A percentile compares a stretch with the other conserved stretches of the same genome.
Evolutionary conservation across 768 basidiomycete genomes (phyloP).

Genomic region (Tricholoma sp.): DNA sequence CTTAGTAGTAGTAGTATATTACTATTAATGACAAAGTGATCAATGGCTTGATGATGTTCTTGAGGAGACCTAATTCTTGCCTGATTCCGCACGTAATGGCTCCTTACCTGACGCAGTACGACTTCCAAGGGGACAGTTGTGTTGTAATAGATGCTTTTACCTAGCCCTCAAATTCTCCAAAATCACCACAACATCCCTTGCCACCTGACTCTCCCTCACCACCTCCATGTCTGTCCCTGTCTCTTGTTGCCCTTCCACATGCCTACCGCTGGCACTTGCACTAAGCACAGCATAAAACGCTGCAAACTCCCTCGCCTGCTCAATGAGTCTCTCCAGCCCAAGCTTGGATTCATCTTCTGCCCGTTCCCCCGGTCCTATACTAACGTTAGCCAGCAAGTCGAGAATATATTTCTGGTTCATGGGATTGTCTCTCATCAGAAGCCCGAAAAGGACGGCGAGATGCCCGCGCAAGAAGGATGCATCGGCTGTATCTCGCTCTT

Average conservation of each 20-base stretch:
- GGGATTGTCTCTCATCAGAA: conserved; percentile 38
- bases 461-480: conserved; percentile 63
- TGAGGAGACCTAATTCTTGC: too few relatives aligned
- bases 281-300: conserved; percentile 33
- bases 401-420: conserved; percentile 34
- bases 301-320: conserved; percentile 44
- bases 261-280: conserved; percentile 2
- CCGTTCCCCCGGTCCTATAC: conserved; percentile 4
- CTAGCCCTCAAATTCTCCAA: conserved; percentile 35
- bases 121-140: too few relatives aligned
- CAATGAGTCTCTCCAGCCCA: conserved; percentile 29
- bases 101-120: too few relatives aligned
- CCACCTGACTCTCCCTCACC: conserved; percentile 37
- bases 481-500: conserved; percentile 24
- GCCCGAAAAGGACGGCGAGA: conserved; percentile 67
- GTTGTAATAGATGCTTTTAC: too few relatives aligned
- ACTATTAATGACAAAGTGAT: too few relatives aligned
- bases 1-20: too few relatives aligned
- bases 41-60: too few relatives aligned
- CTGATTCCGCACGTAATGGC: too few relatives aligned
- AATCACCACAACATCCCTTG: conserved; percentile 47
- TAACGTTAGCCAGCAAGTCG: conserved; percentile 17
- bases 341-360: conserved; percentile 14
- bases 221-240: conserved; percentile 14
- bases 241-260: conserved; percentile 11